These are phyloP conservation scores for Verticillium nonalfalfae DNA, from an alignment of 2,329 filamentous ascomycete species.

Conservation along the genomic window DNA sequence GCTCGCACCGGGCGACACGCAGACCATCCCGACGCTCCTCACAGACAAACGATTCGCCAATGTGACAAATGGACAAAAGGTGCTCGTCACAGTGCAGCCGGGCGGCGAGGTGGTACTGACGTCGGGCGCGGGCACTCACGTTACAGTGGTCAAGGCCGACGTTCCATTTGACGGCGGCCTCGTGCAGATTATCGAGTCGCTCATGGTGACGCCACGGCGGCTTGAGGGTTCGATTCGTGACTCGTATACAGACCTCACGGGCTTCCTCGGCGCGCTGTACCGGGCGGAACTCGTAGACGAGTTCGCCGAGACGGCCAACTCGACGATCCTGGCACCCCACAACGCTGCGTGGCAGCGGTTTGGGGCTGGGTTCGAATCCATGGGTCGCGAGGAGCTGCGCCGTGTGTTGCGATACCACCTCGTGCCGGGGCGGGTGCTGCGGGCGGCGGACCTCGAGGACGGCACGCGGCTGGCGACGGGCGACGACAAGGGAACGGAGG, in stretches of 20 bases:
- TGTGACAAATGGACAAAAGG: conserved; percentile 41
- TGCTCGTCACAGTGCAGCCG: conserved; percentile 37
- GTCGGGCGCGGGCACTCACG: conserved; percentile 30
- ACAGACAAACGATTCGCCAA: conserved; percentile 34
- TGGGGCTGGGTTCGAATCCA: conserved; percentile 1
- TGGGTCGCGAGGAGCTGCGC: conserved; percentile 5
- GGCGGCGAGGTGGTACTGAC: conserved; percentile 18
- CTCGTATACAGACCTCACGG: conserved; percentile 8
- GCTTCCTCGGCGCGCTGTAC: conserved; percentile 12
- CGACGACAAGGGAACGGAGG: not conserved
- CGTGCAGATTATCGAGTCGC: conserved; percentile 44
- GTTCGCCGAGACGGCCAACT: conserved; percentile 8
- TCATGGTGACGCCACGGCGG: conserved; percentile 36
- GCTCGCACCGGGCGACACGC: conserved; percentile 27
- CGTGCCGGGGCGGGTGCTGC: conserved; percentile 4
- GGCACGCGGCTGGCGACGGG: conserved; percentile 1
- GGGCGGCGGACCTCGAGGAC: conserved; percentile 3
- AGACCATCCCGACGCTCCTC: conserved; percentile 38
- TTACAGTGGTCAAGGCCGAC: conserved; percentile 33
- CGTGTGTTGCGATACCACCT: conserved; percentile 10
- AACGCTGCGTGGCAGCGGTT: conserved; percentile 10
- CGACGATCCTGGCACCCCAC: conserved; percentile 9
- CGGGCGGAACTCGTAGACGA: conserved; percentile 6
- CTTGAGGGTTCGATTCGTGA: conserved; percentile 8
- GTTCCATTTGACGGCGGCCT: conserved; percentile 41